A percentile compares a stretch with the other conserved stretches of the same genome.
These are phyloP conservation scores for Anastatica hierochuntica DNA, from an alignment of 345 rosid species.

Conservation along the genomic window DNA sequence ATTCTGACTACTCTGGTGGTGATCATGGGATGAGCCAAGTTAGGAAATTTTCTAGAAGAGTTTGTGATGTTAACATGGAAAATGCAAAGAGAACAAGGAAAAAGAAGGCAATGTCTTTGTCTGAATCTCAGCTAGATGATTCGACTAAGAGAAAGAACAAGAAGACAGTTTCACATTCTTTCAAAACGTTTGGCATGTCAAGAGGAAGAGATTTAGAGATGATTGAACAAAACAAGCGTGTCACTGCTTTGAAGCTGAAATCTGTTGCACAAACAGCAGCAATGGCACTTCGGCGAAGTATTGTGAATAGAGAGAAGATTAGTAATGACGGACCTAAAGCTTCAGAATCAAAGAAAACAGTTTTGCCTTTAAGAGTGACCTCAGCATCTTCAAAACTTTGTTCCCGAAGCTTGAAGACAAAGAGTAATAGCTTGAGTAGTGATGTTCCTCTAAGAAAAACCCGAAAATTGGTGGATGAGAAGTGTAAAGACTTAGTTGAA, in stretches of 20 bases:
- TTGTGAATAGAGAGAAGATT: constrained; percentile 22
- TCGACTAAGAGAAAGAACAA: constrained; percentile 14
- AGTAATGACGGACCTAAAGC: too few species aligned
- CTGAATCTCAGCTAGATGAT: too few species aligned
- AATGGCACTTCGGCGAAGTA: constrained; percentile 14
- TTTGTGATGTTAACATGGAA: constrained; percentile 1
- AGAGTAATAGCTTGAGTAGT: constrained; percentile 26
- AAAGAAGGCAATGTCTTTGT: constrained; percentile 10
- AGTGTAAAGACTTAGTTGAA: constrained; percentile 24
- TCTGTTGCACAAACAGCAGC: constrained; percentile 29
- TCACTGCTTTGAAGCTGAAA: constrained; percentile 30
- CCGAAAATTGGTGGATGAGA: constrained; percentile 18
- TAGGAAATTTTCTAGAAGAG: not conserved
- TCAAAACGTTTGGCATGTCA: constrained; percentile 17
- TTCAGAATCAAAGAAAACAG: constrained; percentile 23
- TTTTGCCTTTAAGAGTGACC: constrained; percentile 21
- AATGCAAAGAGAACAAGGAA: constrained; percentile 8
- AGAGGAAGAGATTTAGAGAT: constrained; percentile 25
- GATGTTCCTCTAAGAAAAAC: not conserved
- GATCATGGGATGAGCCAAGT: not conserved
- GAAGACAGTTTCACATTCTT: constrained; percentile 20
- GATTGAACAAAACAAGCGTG: constrained; percentile 19
- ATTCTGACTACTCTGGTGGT: not conserved
- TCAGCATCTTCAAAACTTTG: constrained; percentile 24
- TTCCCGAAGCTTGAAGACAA: constrained; percentile 25